Evolutionary conservation across 2,329 filamentous ascomycete genomes (phyloP), one percentile per base, ranked within the genome.

Genomic region (Lomentospora prolificans): DNA sequence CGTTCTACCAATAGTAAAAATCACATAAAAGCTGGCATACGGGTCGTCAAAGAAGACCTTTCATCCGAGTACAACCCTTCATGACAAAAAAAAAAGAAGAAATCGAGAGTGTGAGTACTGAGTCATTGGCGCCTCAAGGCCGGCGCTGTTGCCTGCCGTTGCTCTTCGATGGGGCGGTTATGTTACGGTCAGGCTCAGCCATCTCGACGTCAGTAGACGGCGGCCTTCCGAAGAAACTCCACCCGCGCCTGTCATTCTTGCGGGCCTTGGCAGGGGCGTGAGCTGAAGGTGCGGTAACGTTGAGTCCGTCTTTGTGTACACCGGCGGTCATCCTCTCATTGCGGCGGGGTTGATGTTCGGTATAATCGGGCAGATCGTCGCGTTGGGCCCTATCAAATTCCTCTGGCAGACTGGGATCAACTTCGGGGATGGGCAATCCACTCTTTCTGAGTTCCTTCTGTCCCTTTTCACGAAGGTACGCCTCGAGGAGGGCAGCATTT

Each of bases 401-500:
- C 55, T 74, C 70, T 7, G 78, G 72, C 57, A 80, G 74, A 62
- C 75, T 80, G 12, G 78, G 77, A 60, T 81, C 78, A 55, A 74
- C 59, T 3, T 70, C 66, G 4, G 76, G 77, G 30, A 78, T 55
- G 9, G 75, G 71, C 27, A 72, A 65, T 19, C 77, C 78, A 52
- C 69, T 74, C 51, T 70, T 65, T 41, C 72, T 71, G 9, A 83
- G 65, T 50, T 76, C 77, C 60, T 78, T 78, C 63, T 80, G 79
- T 58, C 87, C 87, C 65, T 85, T 82, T 60, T 84, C 75, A 48
- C 87, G 80, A 55, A 94, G 75, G 61, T 86, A 76, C 50, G 82
- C 72, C 65, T 89, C 86, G 14, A 89, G 73, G 2, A 89, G 68
- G 33, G 86, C 78, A 4, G 87, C 83, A 62, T 92, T 94, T 63